Evolutionary conservation across 2,329 filamentous ascomycete genomes (phyloP).

Genomic region (Aspergillus versicolor): DNA sequence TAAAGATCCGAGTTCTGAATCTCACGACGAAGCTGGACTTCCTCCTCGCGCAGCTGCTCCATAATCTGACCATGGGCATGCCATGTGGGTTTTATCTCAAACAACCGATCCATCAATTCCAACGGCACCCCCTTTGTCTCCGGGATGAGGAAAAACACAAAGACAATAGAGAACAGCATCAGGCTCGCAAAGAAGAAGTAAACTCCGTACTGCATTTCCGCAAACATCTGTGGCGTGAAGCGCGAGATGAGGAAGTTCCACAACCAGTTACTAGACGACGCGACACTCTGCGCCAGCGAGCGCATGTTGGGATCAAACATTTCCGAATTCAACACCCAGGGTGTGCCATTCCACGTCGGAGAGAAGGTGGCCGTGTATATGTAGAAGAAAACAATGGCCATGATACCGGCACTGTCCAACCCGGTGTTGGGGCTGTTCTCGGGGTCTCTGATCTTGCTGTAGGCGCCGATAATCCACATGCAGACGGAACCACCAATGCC

Average conservation of each 20-base stretch:
- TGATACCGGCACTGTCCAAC: slow-evolving; percentile 36
- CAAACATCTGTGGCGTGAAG: slow-evolving; percentile 45
- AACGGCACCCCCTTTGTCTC: slow-evolving; percentile 66
- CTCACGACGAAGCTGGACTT: slow-evolving; percentile 33
- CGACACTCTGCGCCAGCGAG: slow-evolving; percentile 70
- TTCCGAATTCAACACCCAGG: slow-evolving; percentile 73
- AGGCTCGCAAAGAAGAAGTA: slow-evolving; percentile 67
- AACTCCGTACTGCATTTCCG: slow-evolving; percentile 55
- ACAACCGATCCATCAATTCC: slow-evolving; percentile 63
- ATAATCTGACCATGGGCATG: slow-evolving; percentile 36
- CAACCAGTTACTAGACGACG: slow-evolving; percentile 43
- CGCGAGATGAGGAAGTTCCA: slow-evolving; percentile 40
- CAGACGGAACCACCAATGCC: slow-evolving; percentile 57
- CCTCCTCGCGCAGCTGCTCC: slow-evolving; percentile 32
- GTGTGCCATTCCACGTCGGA: slow-evolving; percentile 70
- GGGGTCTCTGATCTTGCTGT: slow-evolving; percentile 36
- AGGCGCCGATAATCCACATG: slow-evolving; percentile 39
- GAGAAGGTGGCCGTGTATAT: slow-evolving; percentile 74
- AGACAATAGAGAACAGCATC: slow-evolving; percentile 58
- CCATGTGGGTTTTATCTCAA: slow-evolving; percentile 43
- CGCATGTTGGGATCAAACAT: slow-evolving; percentile 73
- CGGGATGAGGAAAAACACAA: slow-evolving; percentile 61
- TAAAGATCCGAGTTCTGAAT: slow-evolving; percentile 10
- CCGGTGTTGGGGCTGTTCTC: slow-evolving; percentile 19
- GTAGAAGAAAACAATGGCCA: slow-evolving; percentile 66